phyloP scores from a whole-genome alignment of 352 stramenopile species.

The Phytophthora ramorum region DNA sequence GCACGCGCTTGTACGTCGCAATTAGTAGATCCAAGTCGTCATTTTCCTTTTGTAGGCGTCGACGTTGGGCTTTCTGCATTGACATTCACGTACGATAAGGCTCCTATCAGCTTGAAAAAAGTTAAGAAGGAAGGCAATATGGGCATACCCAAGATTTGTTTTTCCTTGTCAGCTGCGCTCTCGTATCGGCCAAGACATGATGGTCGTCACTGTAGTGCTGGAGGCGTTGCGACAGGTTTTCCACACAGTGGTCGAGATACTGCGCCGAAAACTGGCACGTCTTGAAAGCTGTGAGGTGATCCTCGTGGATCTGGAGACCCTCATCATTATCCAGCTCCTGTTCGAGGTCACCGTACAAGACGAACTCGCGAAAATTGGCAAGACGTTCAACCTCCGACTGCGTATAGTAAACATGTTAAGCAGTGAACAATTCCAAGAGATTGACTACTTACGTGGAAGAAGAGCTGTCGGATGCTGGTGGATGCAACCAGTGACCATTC shows the following conservation, averaged over 20 bases:
- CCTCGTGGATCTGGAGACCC: slow-evolving; percentile 58
- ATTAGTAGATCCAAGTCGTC: slow-evolving; percentile 62
- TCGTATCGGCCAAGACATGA: slow-evolving; percentile 19
- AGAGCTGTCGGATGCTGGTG: slow-evolving; percentile 68
- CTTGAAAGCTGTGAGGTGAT: slow-evolving; percentile 57
- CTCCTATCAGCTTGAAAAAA: not conserved
- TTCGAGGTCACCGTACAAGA: slow-evolving; percentile 63
- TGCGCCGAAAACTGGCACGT: slow-evolving; percentile 68
- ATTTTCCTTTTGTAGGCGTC: slow-evolving; percentile 56
- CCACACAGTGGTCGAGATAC: slow-evolving; percentile 72
- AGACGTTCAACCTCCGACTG: slow-evolving; percentile 66
- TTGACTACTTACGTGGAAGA: slow-evolving; percentile 54
- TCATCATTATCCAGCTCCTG: slow-evolving; percentile 58
- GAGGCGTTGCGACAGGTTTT: slow-evolving; percentile 42
- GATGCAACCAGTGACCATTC: slow-evolving; percentile 66
- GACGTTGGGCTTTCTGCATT: slow-evolving; percentile 45
- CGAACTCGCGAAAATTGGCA: slow-evolving; percentile 53
- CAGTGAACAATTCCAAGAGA: not conserved
- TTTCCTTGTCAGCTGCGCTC: slow-evolving; percentile 24
- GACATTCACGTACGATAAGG: not conserved
- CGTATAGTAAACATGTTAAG: not conserved
- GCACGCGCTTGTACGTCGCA: slow-evolving; percentile 57
- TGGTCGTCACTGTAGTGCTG: slow-evolving; percentile 53
- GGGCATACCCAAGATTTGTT: slow-evolving; percentile 40
- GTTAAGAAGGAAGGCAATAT: not conserved